Percentiles rank a stretch among this genome's conserved stretches.
phyloP scores from a whole-genome alignment of 1,284 basidiomycete species.

The Marasmius fiardii region DNA sequence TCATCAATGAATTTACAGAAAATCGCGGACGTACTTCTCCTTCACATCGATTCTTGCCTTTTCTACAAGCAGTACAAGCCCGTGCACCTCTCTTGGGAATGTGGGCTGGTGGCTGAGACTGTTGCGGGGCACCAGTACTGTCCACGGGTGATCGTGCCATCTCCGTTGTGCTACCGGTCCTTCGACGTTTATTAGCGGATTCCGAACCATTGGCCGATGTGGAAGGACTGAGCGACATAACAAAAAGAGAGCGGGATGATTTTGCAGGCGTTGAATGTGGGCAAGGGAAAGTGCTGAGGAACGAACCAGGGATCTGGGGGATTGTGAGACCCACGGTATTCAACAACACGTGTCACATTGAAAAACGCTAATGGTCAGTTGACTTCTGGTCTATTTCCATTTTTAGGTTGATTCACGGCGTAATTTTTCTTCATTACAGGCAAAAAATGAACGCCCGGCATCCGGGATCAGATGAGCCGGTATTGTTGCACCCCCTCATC shows the following conservation, averaged over 20 bases:
- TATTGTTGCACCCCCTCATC: too few relatives aligned
- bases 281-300: not conserved
- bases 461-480: too few relatives aligned
- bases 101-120: conserved; percentile 35
- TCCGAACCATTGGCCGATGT: conserved; percentile 40
- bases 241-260: conserved; percentile 1
- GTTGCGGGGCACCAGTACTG: conserved; percentile 17
- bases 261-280: not conserved
- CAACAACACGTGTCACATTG: conserved; percentile 5
- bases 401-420: not conserved
- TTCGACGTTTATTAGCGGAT: conserved; percentile 33
- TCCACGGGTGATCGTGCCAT: conserved; percentile 23
- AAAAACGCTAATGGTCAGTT: conserved; percentile 25
- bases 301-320: too few relatives aligned
- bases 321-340: conserved; percentile 4
- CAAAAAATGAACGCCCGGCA: too few relatives aligned
- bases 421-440: too few relatives aligned
- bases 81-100: conserved; percentile 79
- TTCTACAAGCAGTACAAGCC: conserved; percentile 80
- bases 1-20: conserved; percentile 23
- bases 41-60: conserved; percentile 92
- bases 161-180: conserved; percentile 27
- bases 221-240: conserved; percentile 43
- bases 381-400: conserved; percentile 8
- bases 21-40: conserved; percentile 59